Evolutionary conservation across 2,329 filamentous ascomycete genomes (phyloP).

Genomic region (Phialophora chinensis): DNA sequence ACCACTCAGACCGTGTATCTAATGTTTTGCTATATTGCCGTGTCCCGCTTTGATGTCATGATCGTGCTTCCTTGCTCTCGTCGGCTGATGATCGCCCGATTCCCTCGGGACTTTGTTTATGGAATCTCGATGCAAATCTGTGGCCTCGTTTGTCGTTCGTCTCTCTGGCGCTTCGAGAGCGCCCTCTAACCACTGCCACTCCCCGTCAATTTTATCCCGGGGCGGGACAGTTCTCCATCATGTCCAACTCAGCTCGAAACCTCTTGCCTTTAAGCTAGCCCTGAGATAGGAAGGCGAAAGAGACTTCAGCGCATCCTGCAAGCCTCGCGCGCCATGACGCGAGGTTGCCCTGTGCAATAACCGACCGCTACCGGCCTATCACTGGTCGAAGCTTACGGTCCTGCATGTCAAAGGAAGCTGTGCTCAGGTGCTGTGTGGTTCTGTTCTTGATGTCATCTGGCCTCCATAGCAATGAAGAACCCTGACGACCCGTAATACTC

Average conservation of each 20-base stretch:
- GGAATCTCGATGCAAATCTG: constrained; percentile 26
- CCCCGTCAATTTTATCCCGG: constrained; percentile 14
- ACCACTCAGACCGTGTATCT: constrained; percentile 13
- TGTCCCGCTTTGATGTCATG: constrained; percentile 17
- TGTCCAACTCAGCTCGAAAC: constrained; percentile 22
- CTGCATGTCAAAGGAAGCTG: constrained; percentile 3
- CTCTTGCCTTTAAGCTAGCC: constrained; percentile 20
- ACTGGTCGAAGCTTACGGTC: constrained; percentile 8
- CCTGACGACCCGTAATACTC: not conserved
- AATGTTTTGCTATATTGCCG: constrained; percentile 1
- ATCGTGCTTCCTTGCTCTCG: not conserved
- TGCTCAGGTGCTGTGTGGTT: constrained; percentile 9
- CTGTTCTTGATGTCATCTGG: constrained; percentile 26
- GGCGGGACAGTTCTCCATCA: constrained; percentile 17
- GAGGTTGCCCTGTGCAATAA: constrained; percentile 38
- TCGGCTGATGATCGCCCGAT: constrained; percentile 12
- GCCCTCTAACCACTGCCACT: constrained; percentile 13
- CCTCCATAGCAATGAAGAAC: not conserved
- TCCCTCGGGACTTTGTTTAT: constrained; percentile 2
- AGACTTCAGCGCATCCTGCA: constrained; percentile 20
- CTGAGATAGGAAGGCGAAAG: constrained; percentile 27
- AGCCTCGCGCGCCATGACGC: constrained; percentile 29
- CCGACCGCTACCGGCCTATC: constrained; percentile 31
- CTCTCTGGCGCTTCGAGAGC: constrained; percentile 17
- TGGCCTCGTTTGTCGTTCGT: constrained; percentile 5